Conservation (phyloP, 1,284 basidiomycete species). For the Caloboletus firmus region DNA sequence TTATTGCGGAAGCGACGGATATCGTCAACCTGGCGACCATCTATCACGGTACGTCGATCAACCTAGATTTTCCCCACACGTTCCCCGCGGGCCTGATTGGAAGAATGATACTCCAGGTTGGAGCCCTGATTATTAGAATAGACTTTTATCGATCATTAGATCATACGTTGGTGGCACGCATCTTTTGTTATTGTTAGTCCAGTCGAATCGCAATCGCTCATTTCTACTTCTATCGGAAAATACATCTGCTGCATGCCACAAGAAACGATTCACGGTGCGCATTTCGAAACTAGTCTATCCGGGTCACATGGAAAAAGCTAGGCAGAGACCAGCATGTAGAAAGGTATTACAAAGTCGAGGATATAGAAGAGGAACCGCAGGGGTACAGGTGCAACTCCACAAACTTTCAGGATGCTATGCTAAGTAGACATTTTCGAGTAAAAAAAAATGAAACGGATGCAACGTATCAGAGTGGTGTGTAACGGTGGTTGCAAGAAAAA, state of each 20-base stretch:
- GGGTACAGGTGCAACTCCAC: conserved; percentile 19
- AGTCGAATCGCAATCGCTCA: neutral
- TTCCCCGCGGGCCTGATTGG: conserved; percentile 4
- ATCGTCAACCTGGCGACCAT: conserved; percentile 75
- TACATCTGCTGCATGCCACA: conserved; percentile 18
- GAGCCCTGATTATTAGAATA: conserved; percentile 37
- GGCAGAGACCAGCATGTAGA: conserved; percentile 20
- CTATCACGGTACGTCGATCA: conserved; percentile 58
- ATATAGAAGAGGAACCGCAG: conserved; percentile 26
- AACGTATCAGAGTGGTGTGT: conserved; percentile 19
- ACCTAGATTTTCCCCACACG: neutral
- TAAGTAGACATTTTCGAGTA: conserved; percentile 13
- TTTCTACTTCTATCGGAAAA: conserved; percentile 13
- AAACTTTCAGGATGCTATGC: conserved; percentile 11
- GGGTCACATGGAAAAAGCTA: conserved; percentile 16
- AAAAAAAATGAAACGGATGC: conserved; percentile 20
- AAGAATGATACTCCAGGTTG: conserved; percentile 31
- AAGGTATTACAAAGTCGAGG: conserved; percentile 35
- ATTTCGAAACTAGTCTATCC: conserved; percentile 31
- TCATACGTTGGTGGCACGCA: neutral
- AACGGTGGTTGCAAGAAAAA: conserved; percentile 20
- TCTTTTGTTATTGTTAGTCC: conserved; percentile 12
- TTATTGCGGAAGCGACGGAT: conserved; percentile 89
- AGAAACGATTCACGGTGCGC: conserved; percentile 8
- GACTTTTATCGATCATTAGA: neutral